Conservation (phyloP, 495 filamentous ascomycete genomes). For the Platismatia glauca region DNA sequence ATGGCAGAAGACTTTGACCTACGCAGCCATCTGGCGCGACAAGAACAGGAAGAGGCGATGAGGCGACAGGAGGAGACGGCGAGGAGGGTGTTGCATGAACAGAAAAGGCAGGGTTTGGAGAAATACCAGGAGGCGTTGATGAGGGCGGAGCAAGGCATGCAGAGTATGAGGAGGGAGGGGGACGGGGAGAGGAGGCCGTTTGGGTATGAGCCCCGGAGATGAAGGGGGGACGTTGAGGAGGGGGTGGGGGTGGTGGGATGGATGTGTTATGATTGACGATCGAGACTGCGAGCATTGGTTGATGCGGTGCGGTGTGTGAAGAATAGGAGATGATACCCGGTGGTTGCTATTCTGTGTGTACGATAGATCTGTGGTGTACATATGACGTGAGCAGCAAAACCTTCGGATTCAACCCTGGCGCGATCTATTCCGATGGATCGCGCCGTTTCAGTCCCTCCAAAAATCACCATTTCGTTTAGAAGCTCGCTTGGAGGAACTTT, state of each 20-base stretch:
- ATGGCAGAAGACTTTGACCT: neutral
- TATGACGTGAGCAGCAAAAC: neutral
- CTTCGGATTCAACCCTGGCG: too few species aligned
- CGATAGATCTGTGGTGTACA: neutral
- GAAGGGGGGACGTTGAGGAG: neutral
- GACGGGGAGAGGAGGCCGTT: neutral
- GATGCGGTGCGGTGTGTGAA: neutral
- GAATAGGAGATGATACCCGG: neutral
- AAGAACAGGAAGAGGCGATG: neutral
- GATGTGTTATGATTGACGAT: neutral
- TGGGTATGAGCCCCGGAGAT: neutral
- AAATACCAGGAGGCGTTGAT: neutral
- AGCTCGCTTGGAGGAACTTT: too few species aligned
- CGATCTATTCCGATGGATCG: too few species aligned
- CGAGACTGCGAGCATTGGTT: neutral
- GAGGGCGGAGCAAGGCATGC: neutral
- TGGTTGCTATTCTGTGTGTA: neutral
- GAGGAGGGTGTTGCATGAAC: neutral
- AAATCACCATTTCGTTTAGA: too few species aligned
- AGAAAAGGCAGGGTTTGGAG: neutral
- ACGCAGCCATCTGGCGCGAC: neutral
- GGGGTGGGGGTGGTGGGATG: neutral
- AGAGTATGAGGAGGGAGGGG: constrained; percentile 1
- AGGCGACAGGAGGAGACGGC: neutral
- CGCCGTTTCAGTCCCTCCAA: too few species aligned